These are phyloP conservation scores for Backusella australiensis DNA, from an alignment of 192 early-diverging fungal genomes.

Conservation along the genomic window DNA sequence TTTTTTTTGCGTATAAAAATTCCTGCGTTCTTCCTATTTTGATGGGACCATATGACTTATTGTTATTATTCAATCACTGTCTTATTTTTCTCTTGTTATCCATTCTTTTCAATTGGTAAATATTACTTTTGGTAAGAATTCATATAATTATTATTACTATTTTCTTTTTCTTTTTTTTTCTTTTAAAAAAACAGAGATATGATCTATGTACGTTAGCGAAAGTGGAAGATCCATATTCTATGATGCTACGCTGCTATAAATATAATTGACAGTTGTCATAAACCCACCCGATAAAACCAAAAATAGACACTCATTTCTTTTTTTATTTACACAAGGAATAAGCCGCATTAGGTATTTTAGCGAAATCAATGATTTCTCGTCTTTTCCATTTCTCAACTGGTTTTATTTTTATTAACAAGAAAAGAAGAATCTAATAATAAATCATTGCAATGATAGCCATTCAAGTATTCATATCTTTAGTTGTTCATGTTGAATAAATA, in stretches of 20 bases:
- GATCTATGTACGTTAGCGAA: not conserved
- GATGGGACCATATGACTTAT: not conserved
- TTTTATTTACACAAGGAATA: not conserved
- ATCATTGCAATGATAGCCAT: not conserved
- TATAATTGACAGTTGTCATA: not conserved
- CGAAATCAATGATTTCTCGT: not conserved
- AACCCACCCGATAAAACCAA: not conserved
- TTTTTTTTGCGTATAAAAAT: not conserved
- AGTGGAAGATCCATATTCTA: not conserved
- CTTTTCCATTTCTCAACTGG: not conserved
- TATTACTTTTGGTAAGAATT: not conserved
- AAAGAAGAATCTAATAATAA: not conserved
- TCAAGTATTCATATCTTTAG: not conserved
- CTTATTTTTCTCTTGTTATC: not conserved
- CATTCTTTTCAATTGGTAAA: not conserved
- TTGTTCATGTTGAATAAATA: not conserved
- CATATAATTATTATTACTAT: not conserved
- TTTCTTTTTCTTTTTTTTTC: not conserved
- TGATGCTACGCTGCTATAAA: not conserved
- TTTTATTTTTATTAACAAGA: not conserved
- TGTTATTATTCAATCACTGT: not conserved
- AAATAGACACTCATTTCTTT: not conserved
- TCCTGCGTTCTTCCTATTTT: not conserved
- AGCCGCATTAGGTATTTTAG: not conserved
- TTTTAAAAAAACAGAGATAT: not conserved